phyloP scores from a whole-genome alignment of 2,329 filamentous ascomycete species.

The Rhynchosporium agropyri region DNA sequence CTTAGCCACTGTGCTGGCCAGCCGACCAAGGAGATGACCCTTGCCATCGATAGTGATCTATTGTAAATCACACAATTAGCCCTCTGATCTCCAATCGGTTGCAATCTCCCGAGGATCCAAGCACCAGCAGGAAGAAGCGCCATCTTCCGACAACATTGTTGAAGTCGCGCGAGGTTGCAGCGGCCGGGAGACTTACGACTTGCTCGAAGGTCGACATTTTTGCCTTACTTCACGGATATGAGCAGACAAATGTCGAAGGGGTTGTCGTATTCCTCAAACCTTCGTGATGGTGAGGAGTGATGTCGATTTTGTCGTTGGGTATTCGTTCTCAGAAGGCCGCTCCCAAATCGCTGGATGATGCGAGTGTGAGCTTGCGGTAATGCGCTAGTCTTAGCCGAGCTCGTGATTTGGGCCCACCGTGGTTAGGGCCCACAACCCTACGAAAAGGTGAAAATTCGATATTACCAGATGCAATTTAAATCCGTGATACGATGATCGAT shows the following conservation, averaged over 20 bases:
- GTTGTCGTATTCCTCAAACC: slow-evolving; percentile 43
- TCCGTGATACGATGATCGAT: not conserved
- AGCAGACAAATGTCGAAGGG: slow-evolving; percentile 43
- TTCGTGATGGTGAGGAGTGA: slow-evolving; percentile 42
- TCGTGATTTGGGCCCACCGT: slow-evolving; percentile 30
- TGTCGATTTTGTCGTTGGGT: slow-evolving; percentile 41
- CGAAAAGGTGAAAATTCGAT: slow-evolving; percentile 2
- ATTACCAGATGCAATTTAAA: not conserved
- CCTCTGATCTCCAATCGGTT: slow-evolving; percentile 29
- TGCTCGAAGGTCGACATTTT: slow-evolving; percentile 70
- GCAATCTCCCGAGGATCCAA: slow-evolving; percentile 12
- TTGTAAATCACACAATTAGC: slow-evolving; percentile 43
- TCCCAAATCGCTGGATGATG: slow-evolving; percentile 20
- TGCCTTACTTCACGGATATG: slow-evolving; percentile 45
- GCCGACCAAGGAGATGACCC: slow-evolving; percentile 98
- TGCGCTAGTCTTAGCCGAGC: slow-evolving; percentile 25
- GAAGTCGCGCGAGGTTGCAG: slow-evolving; percentile 22
- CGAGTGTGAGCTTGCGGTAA: slow-evolving; percentile 23
- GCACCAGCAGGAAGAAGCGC: slow-evolving; percentile 10
- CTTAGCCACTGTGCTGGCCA: slow-evolving; percentile 98
- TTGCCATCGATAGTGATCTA: slow-evolving; percentile 99
- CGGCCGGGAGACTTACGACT: slow-evolving; percentile 60
- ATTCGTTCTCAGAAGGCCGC: slow-evolving; percentile 28
- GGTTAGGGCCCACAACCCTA: slow-evolving; percentile 22
- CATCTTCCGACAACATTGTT: slow-evolving; percentile 18